Evolutionary conservation across 2,329 filamentous ascomycete species (phyloP).

Genomic region (Colletotrichum costaricense): DNA sequence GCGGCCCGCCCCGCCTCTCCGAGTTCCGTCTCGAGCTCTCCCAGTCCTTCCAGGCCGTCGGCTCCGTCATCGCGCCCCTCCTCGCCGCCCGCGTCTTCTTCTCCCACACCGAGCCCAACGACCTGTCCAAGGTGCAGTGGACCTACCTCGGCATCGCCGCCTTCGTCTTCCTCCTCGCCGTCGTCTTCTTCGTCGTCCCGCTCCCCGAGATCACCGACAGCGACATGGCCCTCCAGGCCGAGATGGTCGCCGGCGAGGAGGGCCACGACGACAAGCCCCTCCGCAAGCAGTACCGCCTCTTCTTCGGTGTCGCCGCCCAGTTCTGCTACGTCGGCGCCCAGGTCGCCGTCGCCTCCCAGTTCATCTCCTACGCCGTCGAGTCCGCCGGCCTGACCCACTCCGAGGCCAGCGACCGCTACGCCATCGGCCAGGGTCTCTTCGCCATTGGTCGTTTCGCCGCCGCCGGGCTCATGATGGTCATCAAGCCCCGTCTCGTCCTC

Average conservation of each 20-base stretch:
- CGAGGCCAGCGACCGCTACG: conserved; percentile 59
- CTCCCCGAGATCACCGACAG: conserved; percentile 67
- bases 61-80: conserved; percentile 68
- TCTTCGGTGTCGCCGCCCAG: conserved; percentile 69
- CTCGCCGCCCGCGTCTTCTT: conserved; percentile 73
- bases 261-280: conserved; percentile 55
- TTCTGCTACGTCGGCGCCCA: conserved; percentile 74
- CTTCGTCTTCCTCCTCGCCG: conserved; percentile 67
- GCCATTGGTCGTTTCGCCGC: conserved; percentile 70
- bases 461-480: conserved; percentile 64
- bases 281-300: conserved; percentile 68
- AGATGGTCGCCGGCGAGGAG: conserved; percentile 53
- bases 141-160: conserved; percentile 71
- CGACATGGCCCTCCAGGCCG: conserved; percentile 68
- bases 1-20: conserved; percentile 68
- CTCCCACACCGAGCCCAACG: conserved; percentile 59
- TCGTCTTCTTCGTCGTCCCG: conserved; percentile 67
- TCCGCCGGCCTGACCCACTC: conserved; percentile 43
- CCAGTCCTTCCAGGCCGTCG: conserved; percentile 69
- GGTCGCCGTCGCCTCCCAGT: conserved; percentile 64
- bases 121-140: conserved; percentile 71
- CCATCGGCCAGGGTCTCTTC: conserved; percentile 69
- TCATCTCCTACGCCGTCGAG: conserved; percentile 60
- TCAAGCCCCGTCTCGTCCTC: conserved; percentile 67
- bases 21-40: conserved; percentile 70